Evolutionary conservation across 2,329 filamentous ascomycete genomes (phyloP).

Genomic region (Fusarium tuaranense): DNA sequence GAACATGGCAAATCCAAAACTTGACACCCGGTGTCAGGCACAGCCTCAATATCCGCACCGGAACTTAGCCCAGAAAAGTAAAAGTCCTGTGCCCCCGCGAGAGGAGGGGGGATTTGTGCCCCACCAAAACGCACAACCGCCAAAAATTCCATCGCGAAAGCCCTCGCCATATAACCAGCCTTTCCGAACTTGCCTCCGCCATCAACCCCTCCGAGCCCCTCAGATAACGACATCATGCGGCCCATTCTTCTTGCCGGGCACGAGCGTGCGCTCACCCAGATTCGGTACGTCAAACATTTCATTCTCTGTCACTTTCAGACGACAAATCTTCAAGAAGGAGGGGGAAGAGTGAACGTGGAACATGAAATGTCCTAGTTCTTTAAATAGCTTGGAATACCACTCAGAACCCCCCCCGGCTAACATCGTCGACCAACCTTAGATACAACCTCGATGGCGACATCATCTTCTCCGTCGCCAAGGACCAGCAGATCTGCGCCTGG

Average conservation of each 20-base stretch:
- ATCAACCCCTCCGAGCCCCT: slow-evolving; percentile 45
- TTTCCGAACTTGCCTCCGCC: slow-evolving; percentile 45
- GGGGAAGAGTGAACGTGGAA: slow-evolving; percentile 4
- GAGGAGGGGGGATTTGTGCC: slow-evolving; percentile 46
- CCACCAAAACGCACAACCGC: slow-evolving; percentile 61
- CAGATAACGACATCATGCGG: slow-evolving; percentile 77
- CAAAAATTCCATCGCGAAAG: slow-evolving; percentile 56
- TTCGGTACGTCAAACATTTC: slow-evolving; percentile 70
- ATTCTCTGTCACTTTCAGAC: background rate
- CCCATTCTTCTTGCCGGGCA: slow-evolving; percentile 96
- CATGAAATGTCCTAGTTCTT: slow-evolving; percentile 9
- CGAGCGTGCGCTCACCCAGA: slow-evolving; percentile 95
- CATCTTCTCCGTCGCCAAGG: slow-evolving; percentile 95
- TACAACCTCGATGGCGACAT: slow-evolving; percentile 97
- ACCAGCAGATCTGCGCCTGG: slow-evolving; percentile 97
- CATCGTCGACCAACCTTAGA: slow-evolving; percentile 54
- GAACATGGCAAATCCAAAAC: slow-evolving; percentile 21
- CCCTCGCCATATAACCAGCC: slow-evolving; percentile 48
- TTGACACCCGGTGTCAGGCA: slow-evolving; percentile 25
- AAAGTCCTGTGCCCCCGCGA: slow-evolving; percentile 26
- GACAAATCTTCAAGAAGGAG: background rate
- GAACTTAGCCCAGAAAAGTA: slow-evolving; percentile 19
- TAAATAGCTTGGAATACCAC: slow-evolving; percentile 4
- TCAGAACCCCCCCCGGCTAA: slow-evolving; percentile 31
- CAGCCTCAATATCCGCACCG: slow-evolving; percentile 10